These are phyloP conservation scores for Mychonastes homosphaera DNA, from an alignment of 139 green algal species.

Conservation along the genomic window DNA sequence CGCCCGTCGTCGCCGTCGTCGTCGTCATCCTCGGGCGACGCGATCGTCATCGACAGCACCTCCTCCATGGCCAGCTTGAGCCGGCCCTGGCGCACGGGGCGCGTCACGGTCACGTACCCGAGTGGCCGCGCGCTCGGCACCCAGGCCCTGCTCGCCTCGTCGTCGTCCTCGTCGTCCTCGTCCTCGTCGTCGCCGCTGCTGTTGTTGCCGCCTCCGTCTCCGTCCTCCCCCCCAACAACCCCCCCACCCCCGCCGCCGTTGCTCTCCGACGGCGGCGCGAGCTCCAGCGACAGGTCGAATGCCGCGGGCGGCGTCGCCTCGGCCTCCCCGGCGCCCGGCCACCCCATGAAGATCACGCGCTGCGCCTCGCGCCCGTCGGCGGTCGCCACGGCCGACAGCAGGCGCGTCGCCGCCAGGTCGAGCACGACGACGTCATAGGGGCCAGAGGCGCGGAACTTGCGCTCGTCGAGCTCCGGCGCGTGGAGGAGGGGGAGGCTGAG, in stretches of 20 bases:
- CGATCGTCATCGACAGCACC: conserved; percentile 43
- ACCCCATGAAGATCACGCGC: conserved; percentile 48
- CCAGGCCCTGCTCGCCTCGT: background rate
- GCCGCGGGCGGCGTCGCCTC: conserved; percentile 9
- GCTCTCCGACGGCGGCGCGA: too few species aligned
- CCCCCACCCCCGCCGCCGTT: too few species aligned
- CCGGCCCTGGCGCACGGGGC: conserved; percentile 53
- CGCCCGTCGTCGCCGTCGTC: too few species aligned
- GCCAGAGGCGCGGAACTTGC: conserved; percentile 9
- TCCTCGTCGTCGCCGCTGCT: background rate
- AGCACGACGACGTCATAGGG: conserved; percentile 44
- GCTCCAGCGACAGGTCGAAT: conserved; percentile 13
- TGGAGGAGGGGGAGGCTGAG: conserved; percentile 18
- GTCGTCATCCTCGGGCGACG: too few species aligned
- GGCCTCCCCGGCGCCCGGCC: conserved; percentile 31
- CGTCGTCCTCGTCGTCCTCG: background rate
- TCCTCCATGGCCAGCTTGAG: conserved; percentile 61
- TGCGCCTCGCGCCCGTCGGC: conserved; percentile 28
- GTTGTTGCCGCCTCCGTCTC: background rate
- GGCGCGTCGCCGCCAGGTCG: conserved; percentile 30
- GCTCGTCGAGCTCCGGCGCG: conserved; percentile 6
- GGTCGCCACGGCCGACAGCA: conserved; percentile 43
- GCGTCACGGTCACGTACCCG: conserved; percentile 58
- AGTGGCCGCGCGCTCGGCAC: conserved; percentile 20
- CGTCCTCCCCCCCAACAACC: too few species aligned